phyloP scores from a whole-genome alignment of 2,329 filamentous ascomycete genomes.

The Aspergillus fumigatiaffinis region DNA sequence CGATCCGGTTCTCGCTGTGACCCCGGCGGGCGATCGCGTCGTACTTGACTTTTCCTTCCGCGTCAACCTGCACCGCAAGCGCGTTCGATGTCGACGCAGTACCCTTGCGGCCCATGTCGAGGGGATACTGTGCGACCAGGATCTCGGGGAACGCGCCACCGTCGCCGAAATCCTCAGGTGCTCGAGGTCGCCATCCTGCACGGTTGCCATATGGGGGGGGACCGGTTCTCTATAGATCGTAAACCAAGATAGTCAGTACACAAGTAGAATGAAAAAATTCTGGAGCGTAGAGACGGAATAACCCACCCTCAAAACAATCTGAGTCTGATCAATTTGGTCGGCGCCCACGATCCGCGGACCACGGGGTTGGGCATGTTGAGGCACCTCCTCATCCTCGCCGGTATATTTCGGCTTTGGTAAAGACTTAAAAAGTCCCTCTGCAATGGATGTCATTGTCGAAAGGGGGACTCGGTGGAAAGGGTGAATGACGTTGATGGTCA shows the following conservation, averaged over 20 bases:
- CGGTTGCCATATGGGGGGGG: constrained; percentile 86
- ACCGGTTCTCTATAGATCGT: constrained; percentile 59
- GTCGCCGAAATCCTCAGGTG: constrained; percentile 88
- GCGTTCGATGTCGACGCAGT: constrained; percentile 71
- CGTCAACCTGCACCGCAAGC: constrained; percentile 86
- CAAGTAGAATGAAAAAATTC: too few species aligned
- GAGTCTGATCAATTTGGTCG: constrained; percentile 75
- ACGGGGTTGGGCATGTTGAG: constrained; percentile 66
- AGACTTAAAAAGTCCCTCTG: constrained; percentile 69
- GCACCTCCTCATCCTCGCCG: constrained; percentile 80
- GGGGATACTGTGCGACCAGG: constrained; percentile 87
- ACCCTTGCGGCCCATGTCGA: constrained; percentile 86
- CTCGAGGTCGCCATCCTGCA: constrained; percentile 83
- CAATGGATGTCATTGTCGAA: constrained; percentile 60
- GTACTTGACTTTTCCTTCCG: constrained; percentile 91
- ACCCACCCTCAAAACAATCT: constrained; percentile 72
- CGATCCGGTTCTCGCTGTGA: constrained; percentile 75
- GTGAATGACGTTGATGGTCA: constrained; percentile 14
- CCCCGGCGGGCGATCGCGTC: constrained; percentile 90
- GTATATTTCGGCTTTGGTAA: constrained; percentile 89
- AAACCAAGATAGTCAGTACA: background rate
- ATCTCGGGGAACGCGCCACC: constrained; percentile 95
- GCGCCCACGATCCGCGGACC: constrained; percentile 79
- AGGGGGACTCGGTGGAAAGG: constrained; percentile 4
- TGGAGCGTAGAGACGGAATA: constrained; percentile 1